Evolutionary conservation across 441 rosid species (phyloP).

Genomic region (Theobroma grandiflorum): DNA sequence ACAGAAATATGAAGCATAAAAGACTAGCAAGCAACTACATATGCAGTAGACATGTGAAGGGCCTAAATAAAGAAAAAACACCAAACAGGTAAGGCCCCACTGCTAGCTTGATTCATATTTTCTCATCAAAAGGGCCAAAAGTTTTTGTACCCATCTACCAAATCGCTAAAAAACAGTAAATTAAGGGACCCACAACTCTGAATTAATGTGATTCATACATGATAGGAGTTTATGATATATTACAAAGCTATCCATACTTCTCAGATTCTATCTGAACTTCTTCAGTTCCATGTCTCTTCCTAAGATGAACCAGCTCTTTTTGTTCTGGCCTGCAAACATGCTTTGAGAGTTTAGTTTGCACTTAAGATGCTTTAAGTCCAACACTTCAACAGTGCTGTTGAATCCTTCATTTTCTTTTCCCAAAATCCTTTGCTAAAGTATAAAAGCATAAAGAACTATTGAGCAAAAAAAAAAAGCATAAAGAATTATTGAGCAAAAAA

Average conservation of each 20-base stretch:
- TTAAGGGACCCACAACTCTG: conserved; percentile 29
- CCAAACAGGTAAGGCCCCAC: conserved; percentile 30
- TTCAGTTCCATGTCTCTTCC: not conserved
- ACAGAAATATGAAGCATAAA: not conserved
- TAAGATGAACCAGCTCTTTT: not conserved
- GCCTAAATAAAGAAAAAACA: conserved; percentile 14
- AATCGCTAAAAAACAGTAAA: not conserved
- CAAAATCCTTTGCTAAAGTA: not conserved
- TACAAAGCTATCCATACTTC: not conserved
- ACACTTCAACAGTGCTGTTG: not conserved
- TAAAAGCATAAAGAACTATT: not conserved
- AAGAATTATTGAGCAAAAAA: not conserved
- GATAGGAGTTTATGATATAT: not conserved
- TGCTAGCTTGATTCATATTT: conserved; percentile 13
- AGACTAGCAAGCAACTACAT: conserved; percentile 22
- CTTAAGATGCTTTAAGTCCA: not conserved
- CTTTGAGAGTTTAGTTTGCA: not conserved
- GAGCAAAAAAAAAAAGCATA: not conserved
- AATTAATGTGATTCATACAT: not conserved
- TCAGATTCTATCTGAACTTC: not conserved
- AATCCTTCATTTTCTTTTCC: not conserved
- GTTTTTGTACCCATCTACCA: not conserved
- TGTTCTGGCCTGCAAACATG: not conserved
- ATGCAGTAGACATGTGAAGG: conserved; percentile 1
- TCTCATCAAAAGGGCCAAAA: conserved; percentile 1